Evolutionary conservation across 306 rosid species (phyloP).

Genomic region (Canavalia ensiformis): DNA sequence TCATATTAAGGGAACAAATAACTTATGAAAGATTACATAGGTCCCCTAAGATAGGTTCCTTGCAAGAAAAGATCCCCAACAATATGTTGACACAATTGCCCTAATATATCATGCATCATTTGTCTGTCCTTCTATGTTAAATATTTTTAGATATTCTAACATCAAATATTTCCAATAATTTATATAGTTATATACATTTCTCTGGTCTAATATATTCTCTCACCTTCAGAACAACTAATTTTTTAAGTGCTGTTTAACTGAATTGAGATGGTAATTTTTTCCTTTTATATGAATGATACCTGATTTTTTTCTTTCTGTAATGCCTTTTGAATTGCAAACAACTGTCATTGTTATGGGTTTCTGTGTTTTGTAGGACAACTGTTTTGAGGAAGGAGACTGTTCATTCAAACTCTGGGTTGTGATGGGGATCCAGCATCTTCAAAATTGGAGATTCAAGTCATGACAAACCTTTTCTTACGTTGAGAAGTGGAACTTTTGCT

Average conservation of each 20-base stretch:
- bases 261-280: not conserved
- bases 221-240: not conserved
- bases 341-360: conserved; percentile 30
- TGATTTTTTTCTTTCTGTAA: conserved; percentile 12
- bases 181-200: not conserved
- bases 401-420: conserved; percentile 54
- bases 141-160: too few species aligned
- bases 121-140: not conserved
- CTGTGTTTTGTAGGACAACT: conserved; percentile 54
- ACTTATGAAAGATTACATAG: not conserved
- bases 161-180: not conserved
- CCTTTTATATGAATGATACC: not conserved
- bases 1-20: not conserved
- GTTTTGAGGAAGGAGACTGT: conserved; percentile 54
- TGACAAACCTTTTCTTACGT: conserved; percentile 54
- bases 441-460: conserved; percentile 51
- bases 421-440: conserved; percentile 44
- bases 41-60: not conserved
- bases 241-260: conserved; percentile 7
- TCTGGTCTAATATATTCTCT: not conserved
- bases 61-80: not conserved
- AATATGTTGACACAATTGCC: not conserved
- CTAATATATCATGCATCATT: conserved; percentile 1
- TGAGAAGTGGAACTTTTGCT: conserved; percentile 64
- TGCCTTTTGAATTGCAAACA: conserved; percentile 44